phyloP scores from a whole-genome alignment of 495 filamentous ascomycete species.

The Bryoglossum gracile region DNA sequence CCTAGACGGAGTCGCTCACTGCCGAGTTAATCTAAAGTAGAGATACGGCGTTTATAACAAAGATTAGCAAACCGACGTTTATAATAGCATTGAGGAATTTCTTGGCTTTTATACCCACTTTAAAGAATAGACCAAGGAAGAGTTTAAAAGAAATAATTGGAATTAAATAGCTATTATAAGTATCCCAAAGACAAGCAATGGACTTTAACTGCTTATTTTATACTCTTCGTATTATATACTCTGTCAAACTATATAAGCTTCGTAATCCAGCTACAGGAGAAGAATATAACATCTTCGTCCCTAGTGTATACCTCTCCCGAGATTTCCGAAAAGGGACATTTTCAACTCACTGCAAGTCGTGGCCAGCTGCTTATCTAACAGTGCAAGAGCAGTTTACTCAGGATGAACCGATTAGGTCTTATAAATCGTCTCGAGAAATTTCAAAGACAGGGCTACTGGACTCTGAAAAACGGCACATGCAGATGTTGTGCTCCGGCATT shows the following conservation, averaged over 20 bases:
- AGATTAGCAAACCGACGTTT: constrained; percentile 10
- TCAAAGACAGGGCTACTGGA: no score
- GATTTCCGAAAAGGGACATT: no score
- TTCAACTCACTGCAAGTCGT: no score
- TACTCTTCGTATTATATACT: constrained; percentile 2
- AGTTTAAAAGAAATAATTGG: constrained; percentile 10
- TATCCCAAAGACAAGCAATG: constrained; percentile 5
- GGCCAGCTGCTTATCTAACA: no score
- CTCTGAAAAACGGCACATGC: no score
- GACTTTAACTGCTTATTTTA: constrained; percentile 10
- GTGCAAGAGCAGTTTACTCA: no score
- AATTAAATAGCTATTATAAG: constrained; percentile 9
- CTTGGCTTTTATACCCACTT: constrained; percentile 15
- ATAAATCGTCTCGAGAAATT: no score
- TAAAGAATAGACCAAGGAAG: constrained; percentile 7
- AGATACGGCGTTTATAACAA: constrained; percentile 13
- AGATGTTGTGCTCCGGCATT: no score
- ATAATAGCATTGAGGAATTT: constrained; percentile 16
- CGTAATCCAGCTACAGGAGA: constrained; percentile 2
- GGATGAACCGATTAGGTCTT: no score
- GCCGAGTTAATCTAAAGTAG: constrained; percentile 9
- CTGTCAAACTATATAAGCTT: constrained; percentile 9
- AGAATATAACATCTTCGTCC: constrained; percentile 2
- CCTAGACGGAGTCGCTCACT: constrained; percentile 9
- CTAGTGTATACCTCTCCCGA: no score